Evolutionary conservation across 352 stramenopile genomes (phyloP), one percentile per base, ranked within the genome.

Genomic region (Phytophthora multivora): DNA sequence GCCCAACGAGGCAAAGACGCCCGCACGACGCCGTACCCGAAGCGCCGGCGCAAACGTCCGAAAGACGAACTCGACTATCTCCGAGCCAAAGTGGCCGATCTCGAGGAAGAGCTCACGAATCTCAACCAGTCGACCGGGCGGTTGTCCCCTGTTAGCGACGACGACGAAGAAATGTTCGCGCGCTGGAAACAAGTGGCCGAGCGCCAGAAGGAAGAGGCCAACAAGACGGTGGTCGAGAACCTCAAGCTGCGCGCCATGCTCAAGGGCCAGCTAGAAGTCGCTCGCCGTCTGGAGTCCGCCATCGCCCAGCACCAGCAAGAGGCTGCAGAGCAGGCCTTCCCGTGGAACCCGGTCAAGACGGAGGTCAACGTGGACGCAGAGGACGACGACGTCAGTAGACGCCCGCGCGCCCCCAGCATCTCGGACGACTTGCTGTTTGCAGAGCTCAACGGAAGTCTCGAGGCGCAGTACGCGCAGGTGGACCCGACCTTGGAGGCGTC

Each of bases 1-100:
- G 35, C 3, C 4, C 50, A 12, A 43, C 25, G 45, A 57, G 54
- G 41, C 19, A 73, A 70, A 56, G 43, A 66, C 30, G 51, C n/a
- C 16, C 57, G 58, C 10, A 35, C 18, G 12, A 49, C 47, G 30
- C 51, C 51, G 47, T 69, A 61, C 39, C 21, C 54, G n/a, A 69
- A 65, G 38, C 59, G 52, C 11, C 64, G 69, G 4, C 66, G 70
- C 39, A 78, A 75, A 46, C 56, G 70, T 3, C 66, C 66, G 3
- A 78, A 75, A 63, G 70, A 78, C 36, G 70, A 78, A 25, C 66
- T 78, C 9, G 61, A 78, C 30, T 75, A 78, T 39, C 57, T 78
- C 8, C 66, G 70, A 11, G 52, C 48, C 5, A 69, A 60, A 25
- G 66, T 78, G 30, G n/a, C 52, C 0, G 61, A 73, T 38, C 40